Evolutionary conservation across 768 basidiomycete species (phyloP).

Genomic region (Porpolomopsis calyptriformis): DNA sequence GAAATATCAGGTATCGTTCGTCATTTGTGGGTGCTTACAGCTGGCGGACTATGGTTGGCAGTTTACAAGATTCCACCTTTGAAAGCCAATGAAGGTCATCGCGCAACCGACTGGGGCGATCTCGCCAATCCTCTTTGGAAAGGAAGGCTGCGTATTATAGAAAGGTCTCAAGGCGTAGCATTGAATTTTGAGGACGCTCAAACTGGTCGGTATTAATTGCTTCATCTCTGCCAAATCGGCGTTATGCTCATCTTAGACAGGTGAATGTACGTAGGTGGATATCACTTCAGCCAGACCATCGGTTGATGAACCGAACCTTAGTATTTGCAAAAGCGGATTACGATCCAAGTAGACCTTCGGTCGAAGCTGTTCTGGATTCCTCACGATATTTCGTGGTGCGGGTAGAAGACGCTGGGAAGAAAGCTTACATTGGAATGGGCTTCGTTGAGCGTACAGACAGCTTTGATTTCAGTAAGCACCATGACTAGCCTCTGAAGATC

Average conservation of each 20-base stretch:
- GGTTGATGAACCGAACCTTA: slow-evolving; percentile 17
- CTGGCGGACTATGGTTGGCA: slow-evolving; percentile 20
- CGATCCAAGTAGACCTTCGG: slow-evolving; percentile 63
- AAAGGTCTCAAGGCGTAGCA: slow-evolving; percentile 56
- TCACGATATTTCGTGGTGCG: slow-evolving; percentile 91
- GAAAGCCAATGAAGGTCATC: slow-evolving; percentile 79
- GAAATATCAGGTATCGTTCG: slow-evolving; percentile 70
- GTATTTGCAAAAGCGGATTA: slow-evolving; percentile 87
- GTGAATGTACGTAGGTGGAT: slow-evolving; percentile 49
- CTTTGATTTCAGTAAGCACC: slow-evolving; percentile 77
- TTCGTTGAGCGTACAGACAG: slow-evolving; percentile 82
- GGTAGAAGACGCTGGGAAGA: slow-evolving; percentile 78
- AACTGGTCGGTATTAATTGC: slow-evolving; percentile 41
- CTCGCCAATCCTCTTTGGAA: slow-evolving; percentile 81
- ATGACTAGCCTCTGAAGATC: slow-evolving; percentile 4
- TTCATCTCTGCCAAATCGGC: no score
- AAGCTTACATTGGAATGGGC: slow-evolving; percentile 91
- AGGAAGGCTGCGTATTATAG: slow-evolving; percentile 76
- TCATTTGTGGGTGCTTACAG: slow-evolving; percentile 8
- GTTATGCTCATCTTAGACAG: slow-evolving; percentile 21
- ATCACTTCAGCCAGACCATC: not conserved
- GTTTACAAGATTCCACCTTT: slow-evolving; percentile 89
- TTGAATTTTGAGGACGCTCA: slow-evolving; percentile 73
- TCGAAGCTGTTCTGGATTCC: slow-evolving; percentile 94
- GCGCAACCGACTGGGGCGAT: slow-evolving; percentile 90